phyloP scores from a whole-genome alignment of 2,329 filamentous ascomycete species.

The Claviceps sp. region DNA sequence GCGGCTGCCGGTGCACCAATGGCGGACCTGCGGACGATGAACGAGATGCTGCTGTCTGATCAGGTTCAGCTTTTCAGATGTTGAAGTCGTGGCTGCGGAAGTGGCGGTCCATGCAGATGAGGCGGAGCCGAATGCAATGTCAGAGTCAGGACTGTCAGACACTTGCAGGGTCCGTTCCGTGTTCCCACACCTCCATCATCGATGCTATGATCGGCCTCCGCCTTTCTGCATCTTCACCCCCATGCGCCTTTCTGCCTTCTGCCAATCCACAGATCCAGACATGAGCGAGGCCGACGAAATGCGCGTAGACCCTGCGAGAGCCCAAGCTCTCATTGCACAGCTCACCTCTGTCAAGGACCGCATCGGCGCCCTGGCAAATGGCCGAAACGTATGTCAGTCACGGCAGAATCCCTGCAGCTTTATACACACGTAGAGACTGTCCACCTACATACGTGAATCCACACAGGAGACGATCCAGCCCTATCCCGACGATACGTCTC shows the following conservation, averaged over 20 bases:
- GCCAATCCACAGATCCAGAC: conserved; percentile 2
- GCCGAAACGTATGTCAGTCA: conserved; percentile 35
- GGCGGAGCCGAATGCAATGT: no score
- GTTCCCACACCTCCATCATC: no score
- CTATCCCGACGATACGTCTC: not conserved
- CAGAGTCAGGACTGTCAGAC: no score
- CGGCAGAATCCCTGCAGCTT: no score
- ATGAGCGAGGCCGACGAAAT: conserved; percentile 39
- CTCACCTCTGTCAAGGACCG: conserved; percentile 46
- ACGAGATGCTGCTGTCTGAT: no score
- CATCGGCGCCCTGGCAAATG: conserved; percentile 38
- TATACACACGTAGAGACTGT: no score
- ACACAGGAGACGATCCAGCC: not conserved
- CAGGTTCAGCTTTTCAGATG: no score
- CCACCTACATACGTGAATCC: no score
- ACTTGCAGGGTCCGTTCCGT: no score
- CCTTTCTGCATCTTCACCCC: not conserved
- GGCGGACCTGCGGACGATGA: not conserved
- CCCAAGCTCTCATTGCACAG: conserved; percentile 48
- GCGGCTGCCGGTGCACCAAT: not conserved
- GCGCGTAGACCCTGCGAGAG: conserved; percentile 48
- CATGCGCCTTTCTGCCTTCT: not conserved
- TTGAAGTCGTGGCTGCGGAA: no score
- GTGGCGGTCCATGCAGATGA: no score
- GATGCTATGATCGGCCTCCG: not conserved